These are phyloP conservation scores for Conidiobolus incongruus DNA, from an alignment of 371 early-diverging fungal genomes.

Conservation along the genomic window DNA sequence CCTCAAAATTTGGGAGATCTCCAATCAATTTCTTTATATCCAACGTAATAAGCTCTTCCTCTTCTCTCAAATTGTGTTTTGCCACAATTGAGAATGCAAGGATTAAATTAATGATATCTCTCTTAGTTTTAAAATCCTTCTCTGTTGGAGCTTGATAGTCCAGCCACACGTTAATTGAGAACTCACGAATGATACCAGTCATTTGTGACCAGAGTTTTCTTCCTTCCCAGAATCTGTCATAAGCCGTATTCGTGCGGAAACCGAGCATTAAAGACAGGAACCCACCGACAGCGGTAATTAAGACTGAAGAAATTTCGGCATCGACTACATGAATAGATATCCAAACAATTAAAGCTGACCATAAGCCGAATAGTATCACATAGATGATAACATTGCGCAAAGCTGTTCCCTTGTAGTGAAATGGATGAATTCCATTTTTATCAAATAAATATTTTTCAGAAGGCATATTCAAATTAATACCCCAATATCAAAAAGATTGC, in stretches of 20 bases:
- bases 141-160: constrained; percentile 21
- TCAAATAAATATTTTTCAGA: too few species aligned
- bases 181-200: constrained; percentile 16
- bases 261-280: constrained; percentile 38
- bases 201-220: constrained; percentile 38
- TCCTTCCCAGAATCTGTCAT: constrained; percentile 48
- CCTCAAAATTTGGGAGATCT: constrained; percentile 4
- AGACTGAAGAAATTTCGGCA: neutral
- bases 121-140: constrained; percentile 28
- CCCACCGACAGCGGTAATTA: neutral
- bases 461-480: too few species aligned
- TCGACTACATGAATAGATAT: neutral
- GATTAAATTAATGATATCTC: constrained; percentile 42
- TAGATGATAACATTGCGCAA: constrained; percentile 2
- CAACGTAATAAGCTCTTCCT: constrained; percentile 25
- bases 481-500: too few species aligned
- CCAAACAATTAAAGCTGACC: neutral
- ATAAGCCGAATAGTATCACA: too few species aligned
- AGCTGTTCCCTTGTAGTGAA: too few species aligned
- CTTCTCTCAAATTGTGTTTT: constrained; percentile 46
- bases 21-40: constrained; percentile 27
- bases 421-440: too few species aligned
- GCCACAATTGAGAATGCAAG: constrained; percentile 39
- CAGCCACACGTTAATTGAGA: constrained; percentile 24
- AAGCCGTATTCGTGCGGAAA: constrained; percentile 48